Conservation (phyloP, 192 early-diverging fungal genomes). For the Umbelopsis vinacea region DNA sequence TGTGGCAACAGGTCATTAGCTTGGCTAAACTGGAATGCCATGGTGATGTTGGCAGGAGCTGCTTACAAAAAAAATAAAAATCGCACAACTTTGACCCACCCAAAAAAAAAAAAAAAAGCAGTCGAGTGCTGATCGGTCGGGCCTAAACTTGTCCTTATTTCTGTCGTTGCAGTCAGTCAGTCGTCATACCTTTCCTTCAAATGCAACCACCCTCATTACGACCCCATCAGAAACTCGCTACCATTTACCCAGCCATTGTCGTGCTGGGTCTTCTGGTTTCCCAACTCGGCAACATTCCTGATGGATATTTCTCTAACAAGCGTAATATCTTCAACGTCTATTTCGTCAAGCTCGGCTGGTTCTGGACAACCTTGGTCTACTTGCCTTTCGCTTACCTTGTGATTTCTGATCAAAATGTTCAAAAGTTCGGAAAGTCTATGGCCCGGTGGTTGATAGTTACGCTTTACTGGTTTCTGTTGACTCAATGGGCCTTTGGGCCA, state of each 20-base stretch:
- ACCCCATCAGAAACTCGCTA: constrained; percentile 28
- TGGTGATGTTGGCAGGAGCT: constrained; percentile 35
- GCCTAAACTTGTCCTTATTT: background rate
- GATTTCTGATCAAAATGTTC: constrained; percentile 33
- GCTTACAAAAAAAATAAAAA: constrained; percentile 23
- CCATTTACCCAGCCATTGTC: constrained; percentile 30
- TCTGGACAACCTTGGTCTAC: constrained; percentile 79
- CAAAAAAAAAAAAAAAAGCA: background rate
- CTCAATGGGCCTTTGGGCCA: constrained; percentile 87
- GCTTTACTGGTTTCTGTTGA: constrained; percentile 82
- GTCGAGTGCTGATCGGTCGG: background rate
- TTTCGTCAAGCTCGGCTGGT: constrained; percentile 88
- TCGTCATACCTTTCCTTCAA: constrained; percentile 1
- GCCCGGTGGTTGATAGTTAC: constrained; percentile 67
- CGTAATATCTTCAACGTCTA: constrained; percentile 75
- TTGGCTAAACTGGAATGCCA: constrained; percentile 25
- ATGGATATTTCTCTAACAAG: constrained; percentile 66
- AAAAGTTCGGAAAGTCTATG: constrained; percentile 28
- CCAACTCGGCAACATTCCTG: constrained; percentile 19
- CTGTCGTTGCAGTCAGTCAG: background rate
- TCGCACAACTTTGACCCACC: too few relatives aligned
- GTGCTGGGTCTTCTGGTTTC: constrained; percentile 16
- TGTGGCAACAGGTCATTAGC: constrained; percentile 45
- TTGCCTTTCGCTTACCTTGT: constrained; percentile 50
- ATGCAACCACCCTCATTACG: constrained; percentile 20